Conservation (phyloP, 2,329 filamentous ascomycete genomes). For the Exserohilum rostratum region DNA sequence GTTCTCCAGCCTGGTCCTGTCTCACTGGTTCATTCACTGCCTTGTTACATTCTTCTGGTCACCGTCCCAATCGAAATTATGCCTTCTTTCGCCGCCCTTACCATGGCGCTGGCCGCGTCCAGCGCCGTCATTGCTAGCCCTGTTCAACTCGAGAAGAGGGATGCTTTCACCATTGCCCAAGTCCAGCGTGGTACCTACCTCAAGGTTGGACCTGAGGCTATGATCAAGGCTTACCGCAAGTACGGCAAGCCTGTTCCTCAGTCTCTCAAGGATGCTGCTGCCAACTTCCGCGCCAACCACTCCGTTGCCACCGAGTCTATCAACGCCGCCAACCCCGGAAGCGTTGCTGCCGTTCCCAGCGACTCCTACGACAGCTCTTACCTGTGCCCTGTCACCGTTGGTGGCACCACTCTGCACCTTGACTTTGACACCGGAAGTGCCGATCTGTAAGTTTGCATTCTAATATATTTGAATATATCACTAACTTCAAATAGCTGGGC, state of each 20-base stretch:
- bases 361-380: constrained; percentile 46
- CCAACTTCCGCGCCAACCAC: constrained; percentile 14
- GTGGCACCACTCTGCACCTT: constrained; percentile 66
- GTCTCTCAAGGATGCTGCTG: constrained; percentile 39
- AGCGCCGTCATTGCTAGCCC: constrained; percentile 36
- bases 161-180: constrained; percentile 38
- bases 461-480: neutral
- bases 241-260: constrained; percentile 39
- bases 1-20: no score
- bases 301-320: neutral
- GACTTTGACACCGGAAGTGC: constrained; percentile 75
- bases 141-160: constrained; percentile 23
- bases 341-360: constrained; percentile 50
- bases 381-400: constrained; percentile 63
- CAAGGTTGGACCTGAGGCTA: constrained; percentile 48
- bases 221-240: constrained; percentile 52
- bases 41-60: constrained; percentile 1
- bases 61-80: constrained; percentile 28
- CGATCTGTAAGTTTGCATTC: constrained; percentile 55
- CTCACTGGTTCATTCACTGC: neutral
- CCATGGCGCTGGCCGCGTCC: constrained; percentile 40
- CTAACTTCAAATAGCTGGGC: constrained; percentile 60
- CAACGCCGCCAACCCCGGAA: constrained; percentile 29
- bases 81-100: constrained; percentile 42
- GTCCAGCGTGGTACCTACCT: constrained; percentile 21